phyloP scores from a whole-genome alignment of 1,284 basidiomycete genomes.

The Tausonia pullulans region DNA sequence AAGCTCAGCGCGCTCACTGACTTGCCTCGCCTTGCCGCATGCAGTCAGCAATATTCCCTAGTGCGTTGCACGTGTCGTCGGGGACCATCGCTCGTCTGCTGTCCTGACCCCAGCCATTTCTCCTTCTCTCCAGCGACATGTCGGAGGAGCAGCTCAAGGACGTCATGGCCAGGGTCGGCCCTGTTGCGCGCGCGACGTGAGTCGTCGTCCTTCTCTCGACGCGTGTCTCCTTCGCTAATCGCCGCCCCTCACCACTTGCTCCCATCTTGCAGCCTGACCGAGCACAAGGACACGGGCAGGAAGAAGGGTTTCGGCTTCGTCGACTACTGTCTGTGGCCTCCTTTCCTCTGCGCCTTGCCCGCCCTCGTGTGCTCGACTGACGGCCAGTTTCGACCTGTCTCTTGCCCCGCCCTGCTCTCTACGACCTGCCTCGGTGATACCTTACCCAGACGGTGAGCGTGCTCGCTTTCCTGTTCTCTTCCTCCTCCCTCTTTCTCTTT shows the following conservation, averaged over 20 bases:
- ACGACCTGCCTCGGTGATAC: neutral
- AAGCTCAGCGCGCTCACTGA: neutral
- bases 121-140: conserved; percentile 27
- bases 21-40: neutral
- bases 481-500: conserved; percentile 4
- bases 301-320: conserved; percentile 96
- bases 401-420: neutral
- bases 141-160: conserved; percentile 36
- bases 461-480: neutral
- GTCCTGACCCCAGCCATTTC: neutral
- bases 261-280: conserved; percentile 58
- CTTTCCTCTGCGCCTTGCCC: neutral
- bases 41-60: conserved; percentile 32
- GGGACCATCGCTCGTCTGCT: neutral
- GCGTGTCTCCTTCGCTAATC: neutral
- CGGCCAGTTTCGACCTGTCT: no score
- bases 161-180: conserved; percentile 39
- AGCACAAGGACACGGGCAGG: conserved; percentile 89
- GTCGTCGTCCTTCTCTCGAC: conserved; percentile 16
- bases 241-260: neutral
- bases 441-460: conserved; percentile 3
- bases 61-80: conserved; percentile 19
- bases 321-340: conserved; percentile 59
- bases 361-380: no score
- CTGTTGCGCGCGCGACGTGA: conserved; percentile 38